These are phyloP conservation scores for grape (Vitis vinifera) DNA, from an alignment of 164 flowering plant species.

Conservation along the genomic window DNA sequence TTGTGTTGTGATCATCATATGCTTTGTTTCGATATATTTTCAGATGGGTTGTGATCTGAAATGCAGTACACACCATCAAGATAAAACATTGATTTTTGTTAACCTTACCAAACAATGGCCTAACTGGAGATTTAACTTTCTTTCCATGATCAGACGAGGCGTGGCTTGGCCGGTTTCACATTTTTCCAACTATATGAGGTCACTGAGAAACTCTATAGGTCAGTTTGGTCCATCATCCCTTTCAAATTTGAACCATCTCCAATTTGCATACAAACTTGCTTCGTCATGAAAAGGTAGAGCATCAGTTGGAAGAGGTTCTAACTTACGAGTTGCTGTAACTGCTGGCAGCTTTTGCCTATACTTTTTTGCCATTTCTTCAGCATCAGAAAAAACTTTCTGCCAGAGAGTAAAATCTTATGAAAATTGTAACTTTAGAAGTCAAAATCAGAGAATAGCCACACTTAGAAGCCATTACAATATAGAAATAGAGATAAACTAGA, in stretches of 20 bases:
- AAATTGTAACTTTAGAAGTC: too few relatives aligned
- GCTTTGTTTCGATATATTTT: neutral
- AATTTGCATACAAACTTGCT: constrained; percentile 63
- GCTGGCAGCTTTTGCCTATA: constrained; percentile 23
- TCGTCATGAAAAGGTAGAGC: constrained; percentile 60
- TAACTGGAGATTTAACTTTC: neutral
- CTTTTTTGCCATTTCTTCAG: constrained; percentile 83
- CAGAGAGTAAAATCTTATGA: neutral
- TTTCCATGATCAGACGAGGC: too few relatives aligned
- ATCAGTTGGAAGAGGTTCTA: constrained; percentile 36
- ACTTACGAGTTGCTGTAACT: constrained; percentile 17
- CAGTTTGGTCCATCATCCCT: constrained; percentile 14
- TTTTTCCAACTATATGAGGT: too few relatives aligned
- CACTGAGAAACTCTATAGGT: too few relatives aligned
- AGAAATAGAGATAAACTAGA: neutral
- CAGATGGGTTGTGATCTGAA: neutral
- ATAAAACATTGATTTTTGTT: neutral
- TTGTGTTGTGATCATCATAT: too few relatives aligned
- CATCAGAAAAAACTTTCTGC: constrained; percentile 84
- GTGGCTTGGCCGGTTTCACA: too few relatives aligned
- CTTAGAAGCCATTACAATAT: too few relatives aligned
- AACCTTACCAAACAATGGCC: neutral
- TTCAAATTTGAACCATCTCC: constrained; percentile 88
- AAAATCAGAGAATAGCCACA: too few relatives aligned
- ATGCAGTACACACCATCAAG: neutral